Evolutionary conservation across 1,284 basidiomycete genomes (phyloP).

Genomic region (Puccinia polysora): DNA sequence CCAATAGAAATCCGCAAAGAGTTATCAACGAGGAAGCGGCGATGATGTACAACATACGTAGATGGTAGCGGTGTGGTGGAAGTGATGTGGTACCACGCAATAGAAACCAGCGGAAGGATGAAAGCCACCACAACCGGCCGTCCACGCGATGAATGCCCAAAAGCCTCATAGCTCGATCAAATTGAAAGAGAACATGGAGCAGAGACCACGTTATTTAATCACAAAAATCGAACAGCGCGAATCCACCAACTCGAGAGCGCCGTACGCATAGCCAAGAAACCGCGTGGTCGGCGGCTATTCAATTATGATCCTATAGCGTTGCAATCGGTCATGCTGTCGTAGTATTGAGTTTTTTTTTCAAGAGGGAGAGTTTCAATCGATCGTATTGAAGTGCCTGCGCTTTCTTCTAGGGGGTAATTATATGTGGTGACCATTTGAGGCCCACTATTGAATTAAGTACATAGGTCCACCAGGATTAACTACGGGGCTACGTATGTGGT

Average conservation of each 20-base stretch:
- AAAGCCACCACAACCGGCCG: slow-evolving; percentile 2
- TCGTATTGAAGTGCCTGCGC: slow-evolving; percentile 14
- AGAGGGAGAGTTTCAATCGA: slow-evolving; percentile 28
- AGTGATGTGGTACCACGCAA: slow-evolving; percentile 17
- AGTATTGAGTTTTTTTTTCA: slow-evolving; percentile 18
- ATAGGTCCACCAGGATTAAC: slow-evolving; percentile 24
- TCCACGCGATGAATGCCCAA: slow-evolving; percentile 27
- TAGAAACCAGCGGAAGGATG: slow-evolving; percentile 4
- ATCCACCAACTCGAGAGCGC: slow-evolving; percentile 12
- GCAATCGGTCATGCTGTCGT: slow-evolving; percentile 27
- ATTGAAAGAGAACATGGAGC: not conserved
- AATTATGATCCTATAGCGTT: slow-evolving; percentile 5
- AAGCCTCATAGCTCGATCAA: slow-evolving; percentile 13
- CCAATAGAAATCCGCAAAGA: too few species aligned
- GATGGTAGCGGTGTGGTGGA: slow-evolving; percentile 3
- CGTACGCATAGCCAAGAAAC: not conserved
- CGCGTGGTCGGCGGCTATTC: slow-evolving; percentile 19
- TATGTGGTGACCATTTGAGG: not conserved
- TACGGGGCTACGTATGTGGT: slow-evolving; percentile 24
- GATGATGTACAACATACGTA: slow-evolving; percentile 3
- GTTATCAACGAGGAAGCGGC: too few species aligned
- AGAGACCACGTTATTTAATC: slow-evolving; percentile 13
- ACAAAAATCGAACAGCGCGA: slow-evolving; percentile 1
- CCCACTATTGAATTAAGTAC: slow-evolving; percentile 34
- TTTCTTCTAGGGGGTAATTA: slow-evolving; percentile 33